Percentiles rank a stretch among this genome's conserved stretches.
These are phyloP conservation scores for Avicennia marina DNA, from an alignment of 257 asterid species.

Conservation along the genomic window DNA sequence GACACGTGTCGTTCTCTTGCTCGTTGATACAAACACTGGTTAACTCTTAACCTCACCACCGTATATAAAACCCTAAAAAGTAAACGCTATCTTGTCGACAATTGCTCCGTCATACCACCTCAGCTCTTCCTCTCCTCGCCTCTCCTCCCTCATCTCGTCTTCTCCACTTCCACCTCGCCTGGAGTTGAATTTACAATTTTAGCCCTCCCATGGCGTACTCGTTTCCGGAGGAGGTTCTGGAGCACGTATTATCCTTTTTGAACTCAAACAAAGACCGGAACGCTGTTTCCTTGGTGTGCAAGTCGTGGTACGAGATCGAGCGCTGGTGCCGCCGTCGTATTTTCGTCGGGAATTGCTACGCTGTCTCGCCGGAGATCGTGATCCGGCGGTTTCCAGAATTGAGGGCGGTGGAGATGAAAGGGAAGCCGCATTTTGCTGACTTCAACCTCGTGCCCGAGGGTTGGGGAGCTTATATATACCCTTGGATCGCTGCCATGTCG, in stretches of 20 bases:
- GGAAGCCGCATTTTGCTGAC: constrained; percentile 95
- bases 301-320: constrained; percentile 91
- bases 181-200: constrained; percentile 30
- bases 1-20: constrained; percentile 23
- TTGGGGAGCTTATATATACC: constrained; percentile 74
- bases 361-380: constrained; percentile 64
- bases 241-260: constrained; percentile 74
- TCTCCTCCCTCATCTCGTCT: constrained; percentile 15
- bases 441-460: constrained; percentile 88
- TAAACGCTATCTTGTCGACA: constrained; percentile 71
- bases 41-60: constrained; percentile 32
- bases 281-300: constrained; percentile 80
- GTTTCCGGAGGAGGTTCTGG: constrained; percentile 85
- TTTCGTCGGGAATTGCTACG: constrained; percentile 81
- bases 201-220: constrained; percentile 63
- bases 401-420: constrained; percentile 71
- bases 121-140: constrained; percentile 13
- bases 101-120: constrained; percentile 28
- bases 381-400: constrained; percentile 78
- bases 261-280: constrained; percentile 60
- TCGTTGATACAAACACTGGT: constrained; percentile 27
- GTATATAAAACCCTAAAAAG: constrained; percentile 27
- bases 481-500: constrained; percentile 73
- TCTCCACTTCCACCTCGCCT: background rate
- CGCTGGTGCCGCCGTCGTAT: constrained; percentile 78